These are phyloP conservation scores for Trichaptum fuscoviolaceum DNA, from an alignment of 768 basidiomycete genomes.

Conservation along the genomic window DNA sequence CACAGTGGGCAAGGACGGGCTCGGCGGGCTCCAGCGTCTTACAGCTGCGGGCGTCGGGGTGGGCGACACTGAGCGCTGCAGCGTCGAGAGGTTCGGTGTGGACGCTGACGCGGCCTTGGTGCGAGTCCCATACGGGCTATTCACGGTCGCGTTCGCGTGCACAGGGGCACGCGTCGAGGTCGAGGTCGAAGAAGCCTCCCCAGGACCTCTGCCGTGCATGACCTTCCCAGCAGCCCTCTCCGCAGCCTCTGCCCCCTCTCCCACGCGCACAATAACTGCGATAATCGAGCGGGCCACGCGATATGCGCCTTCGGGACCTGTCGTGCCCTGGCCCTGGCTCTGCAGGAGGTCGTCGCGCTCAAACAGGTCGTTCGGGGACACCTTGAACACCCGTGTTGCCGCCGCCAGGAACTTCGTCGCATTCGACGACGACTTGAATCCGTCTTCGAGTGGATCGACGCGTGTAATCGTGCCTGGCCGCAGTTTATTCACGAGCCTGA, in stretches of 20 bases:
- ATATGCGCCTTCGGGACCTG: conserved; percentile 46
- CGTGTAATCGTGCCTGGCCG: conserved; percentile 54
- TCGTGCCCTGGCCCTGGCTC: conserved; percentile 25
- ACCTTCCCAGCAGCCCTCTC: not conserved
- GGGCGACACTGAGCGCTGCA: conserved; percentile 35
- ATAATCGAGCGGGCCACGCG: conserved; percentile 74
- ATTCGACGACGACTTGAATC: conserved; percentile 62
- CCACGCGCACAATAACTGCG: conserved; percentile 43
- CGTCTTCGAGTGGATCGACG: conserved; percentile 63
- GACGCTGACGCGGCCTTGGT: conserved; percentile 43
- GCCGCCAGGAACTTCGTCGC: conserved; percentile 74
- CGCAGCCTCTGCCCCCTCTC: not conserved
- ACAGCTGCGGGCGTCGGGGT: conserved; percentile 29
- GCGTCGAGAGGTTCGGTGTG: conserved; percentile 49
- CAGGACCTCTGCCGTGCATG: not conserved
- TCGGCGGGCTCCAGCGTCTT: conserved; percentile 49
- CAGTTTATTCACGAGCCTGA: conserved; percentile 77
- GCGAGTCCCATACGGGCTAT: conserved; percentile 25
- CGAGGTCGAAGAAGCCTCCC: not conserved
- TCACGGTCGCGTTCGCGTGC: conserved; percentile 12
- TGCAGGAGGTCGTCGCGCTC: conserved; percentile 63
- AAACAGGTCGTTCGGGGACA: conserved; percentile 60
- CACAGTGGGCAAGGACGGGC: conserved; percentile 41
- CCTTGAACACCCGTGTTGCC: conserved; percentile 55
- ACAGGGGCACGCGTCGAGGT: not conserved